These are phyloP conservation scores for Cladophialophora psammophila DNA, from an alignment of 2,329 filamentous ascomycete genomes.

Conservation along the genomic window DNA sequence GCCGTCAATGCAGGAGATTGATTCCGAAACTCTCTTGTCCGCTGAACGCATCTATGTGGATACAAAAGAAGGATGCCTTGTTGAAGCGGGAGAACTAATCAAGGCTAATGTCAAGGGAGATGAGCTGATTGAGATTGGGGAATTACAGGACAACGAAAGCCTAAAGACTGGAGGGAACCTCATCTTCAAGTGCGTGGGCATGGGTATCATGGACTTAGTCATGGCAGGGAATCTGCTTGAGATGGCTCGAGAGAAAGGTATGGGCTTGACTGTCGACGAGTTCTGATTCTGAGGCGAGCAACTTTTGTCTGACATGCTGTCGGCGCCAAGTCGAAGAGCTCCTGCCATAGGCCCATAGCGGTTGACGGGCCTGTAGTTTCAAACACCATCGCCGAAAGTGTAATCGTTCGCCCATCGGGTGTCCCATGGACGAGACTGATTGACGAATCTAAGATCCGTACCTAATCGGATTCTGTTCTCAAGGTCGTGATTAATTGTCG, in stretches of 20 bases:
- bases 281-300: constrained; percentile 42
- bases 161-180: constrained; percentile 47
- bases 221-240: constrained; percentile 53
- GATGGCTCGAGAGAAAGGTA: constrained; percentile 44
- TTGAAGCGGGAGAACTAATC: constrained; percentile 49
- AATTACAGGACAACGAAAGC: constrained; percentile 43
- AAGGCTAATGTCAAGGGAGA: constrained; percentile 47
- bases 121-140: constrained; percentile 54
- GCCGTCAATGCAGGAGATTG: constrained; percentile 61
- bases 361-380: background rate
- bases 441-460: constrained; percentile 64
- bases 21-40: constrained; percentile 53
- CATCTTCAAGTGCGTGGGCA: constrained; percentile 60
- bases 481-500: constrained; percentile 62
- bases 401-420: constrained; percentile 54
- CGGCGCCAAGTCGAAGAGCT: background rate
- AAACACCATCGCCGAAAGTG: constrained; percentile 46
- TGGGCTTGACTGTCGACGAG: constrained; percentile 49
- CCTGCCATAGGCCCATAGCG: background rate
- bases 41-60: constrained; percentile 63
- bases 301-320: background rate
- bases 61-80: constrained; percentile 68
- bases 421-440: constrained; percentile 61
- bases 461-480: constrained; percentile 62
- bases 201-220: constrained; percentile 60